Percentiles rank a stretch among this genome's conserved stretches.
These are phyloP conservation scores for Acacia pycnantha DNA, from an alignment of 331 rosid genomes.

Conservation along the genomic window DNA sequence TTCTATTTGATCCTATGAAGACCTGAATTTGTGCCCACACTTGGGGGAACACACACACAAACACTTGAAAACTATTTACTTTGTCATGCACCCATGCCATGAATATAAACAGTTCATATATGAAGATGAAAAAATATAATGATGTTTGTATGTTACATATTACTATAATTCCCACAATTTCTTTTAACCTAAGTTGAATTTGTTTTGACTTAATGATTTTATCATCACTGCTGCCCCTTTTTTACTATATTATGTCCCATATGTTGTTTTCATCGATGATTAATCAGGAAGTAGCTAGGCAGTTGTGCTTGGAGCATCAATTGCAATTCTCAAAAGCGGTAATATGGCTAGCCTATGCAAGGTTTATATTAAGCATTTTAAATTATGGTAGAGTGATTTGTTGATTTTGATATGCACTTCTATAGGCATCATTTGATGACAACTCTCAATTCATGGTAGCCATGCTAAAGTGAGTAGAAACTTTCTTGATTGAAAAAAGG, in stretches of 20 bases:
- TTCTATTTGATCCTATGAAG: not conserved
- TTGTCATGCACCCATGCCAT: not conserved
- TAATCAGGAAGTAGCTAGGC: constrained; percentile 90
- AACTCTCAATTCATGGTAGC: constrained; percentile 91
- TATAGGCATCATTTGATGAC: constrained; percentile 90
- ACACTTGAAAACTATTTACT: not conserved
- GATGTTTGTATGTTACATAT: not conserved
- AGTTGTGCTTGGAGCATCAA: constrained; percentile 81
- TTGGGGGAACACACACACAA: not conserved
- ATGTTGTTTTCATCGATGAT: constrained; percentile 29
- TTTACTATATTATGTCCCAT: constrained; percentile 8
- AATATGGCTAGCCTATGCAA: constrained; percentile 20
- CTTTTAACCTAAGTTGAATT: not conserved
- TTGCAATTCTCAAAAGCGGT: constrained; percentile 87
- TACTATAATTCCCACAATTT: not conserved
- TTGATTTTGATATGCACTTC: constrained; percentile 33
- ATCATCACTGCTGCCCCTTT: constrained; percentile 7
- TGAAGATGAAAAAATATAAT: not conserved
- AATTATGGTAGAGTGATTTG: constrained; percentile 15
- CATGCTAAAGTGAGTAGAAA: constrained; percentile 69
- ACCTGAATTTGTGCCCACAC: not conserved
- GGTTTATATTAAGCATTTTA: constrained; percentile 12
- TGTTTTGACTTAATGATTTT: constrained; percentile 16
- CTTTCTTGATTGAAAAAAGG: constrained; percentile 8
- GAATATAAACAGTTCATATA: not conserved